phyloP scores from a whole-genome alignment of 768 basidiomycete species.

The Megacollybia marginata region DNA sequence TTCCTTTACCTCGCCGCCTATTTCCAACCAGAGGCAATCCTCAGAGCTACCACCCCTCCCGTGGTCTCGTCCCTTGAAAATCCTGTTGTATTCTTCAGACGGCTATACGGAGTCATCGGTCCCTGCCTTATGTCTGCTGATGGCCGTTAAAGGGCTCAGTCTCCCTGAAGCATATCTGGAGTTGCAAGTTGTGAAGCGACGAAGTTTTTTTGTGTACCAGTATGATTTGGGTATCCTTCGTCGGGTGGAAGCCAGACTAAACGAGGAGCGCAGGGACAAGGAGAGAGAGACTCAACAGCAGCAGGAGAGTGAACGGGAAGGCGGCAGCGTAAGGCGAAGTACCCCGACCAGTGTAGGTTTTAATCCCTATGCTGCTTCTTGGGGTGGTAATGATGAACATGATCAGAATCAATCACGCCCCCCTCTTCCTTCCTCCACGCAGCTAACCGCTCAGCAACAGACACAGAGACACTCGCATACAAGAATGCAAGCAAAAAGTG shows the following conservation, averaged over 20 bases:
- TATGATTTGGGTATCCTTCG: slow-evolving; percentile 68
- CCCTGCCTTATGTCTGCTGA: slow-evolving; percentile 79
- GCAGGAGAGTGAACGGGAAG: slow-evolving; percentile 20
- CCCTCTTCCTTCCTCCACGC: not conserved
- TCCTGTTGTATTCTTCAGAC: slow-evolving; percentile 78
- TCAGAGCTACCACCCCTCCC: slow-evolving; percentile 26
- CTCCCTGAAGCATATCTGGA: slow-evolving; percentile 91
- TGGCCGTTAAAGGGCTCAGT: slow-evolving; percentile 59
- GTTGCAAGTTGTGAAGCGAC: slow-evolving; percentile 70
- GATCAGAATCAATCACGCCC: not conserved
- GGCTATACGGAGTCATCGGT: slow-evolving; percentile 93
- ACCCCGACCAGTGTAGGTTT: slow-evolving; percentile 3
- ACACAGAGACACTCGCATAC: not conserved
- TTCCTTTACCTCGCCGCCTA: slow-evolving; percentile 13
- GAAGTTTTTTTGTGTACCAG: slow-evolving; percentile 91
- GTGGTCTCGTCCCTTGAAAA: slow-evolving; percentile 48
- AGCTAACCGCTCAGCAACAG: not conserved
- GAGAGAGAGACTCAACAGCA: slow-evolving; percentile 22
- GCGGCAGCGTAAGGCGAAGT: slow-evolving; percentile 20
- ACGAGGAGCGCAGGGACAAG: slow-evolving; percentile 32
- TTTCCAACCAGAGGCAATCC: slow-evolving; percentile 16
- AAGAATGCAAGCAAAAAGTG: slow-evolving; percentile 5
- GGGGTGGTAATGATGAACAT: slow-evolving; percentile 1
- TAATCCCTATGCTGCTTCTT: slow-evolving; percentile 2
- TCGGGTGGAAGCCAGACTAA: slow-evolving; percentile 51